Evolutionary conservation across 139 green algal species (phyloP), one percentile per base, ranked within the genome.

Genomic region (Zygnema cylindricum): DNA sequence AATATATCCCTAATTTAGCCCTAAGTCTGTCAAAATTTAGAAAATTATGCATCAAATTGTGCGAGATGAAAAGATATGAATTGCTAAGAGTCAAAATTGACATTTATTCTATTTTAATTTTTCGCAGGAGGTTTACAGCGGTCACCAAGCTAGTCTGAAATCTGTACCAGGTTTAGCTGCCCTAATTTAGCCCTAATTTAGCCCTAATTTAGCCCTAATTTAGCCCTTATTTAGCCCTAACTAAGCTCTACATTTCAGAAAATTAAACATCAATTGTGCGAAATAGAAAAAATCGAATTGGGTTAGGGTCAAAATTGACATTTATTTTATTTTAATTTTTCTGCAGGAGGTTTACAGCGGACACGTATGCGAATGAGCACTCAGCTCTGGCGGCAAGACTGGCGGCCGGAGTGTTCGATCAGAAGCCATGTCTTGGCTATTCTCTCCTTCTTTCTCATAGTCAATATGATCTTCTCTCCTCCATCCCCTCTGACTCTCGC

Each of bases 331-430:
- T 43, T 21, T 22, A 41, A 38, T 22, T 43, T 36, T 84, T 2
- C n/a, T 55, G 49, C 76, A 91, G 76, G 36, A 76, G 83, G 43
- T 89, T 92, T 76, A 86, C 84, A 30, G 21, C 88, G 2, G 82
- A 92, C 82, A 92, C 82, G 1, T 89, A 88, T 54, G 43, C 87
- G 43, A 91, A 91, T 35, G 43, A 71, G 49, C 25, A 83, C 30
- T 82, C 55, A 25, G 32, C 79, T 55, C 25, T 25, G n/a, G 79
- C 79, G 30, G 87, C 87, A 38, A 81, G 87, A 39, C 55, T 92
- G 30, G 88, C 88, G n/a, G 88, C 88, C 1, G 88, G 82, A 11
- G 54, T 69, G 16, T 23, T 21, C n/a, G 23, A 89, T 85, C 75
- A 73, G 85, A 55, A 43, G 84, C 40, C 42, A 71, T 33, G 49